Conservation (phyloP, 2,329 filamentous ascomycete genomes). For the Dothiorella sarmentorum region DNA sequence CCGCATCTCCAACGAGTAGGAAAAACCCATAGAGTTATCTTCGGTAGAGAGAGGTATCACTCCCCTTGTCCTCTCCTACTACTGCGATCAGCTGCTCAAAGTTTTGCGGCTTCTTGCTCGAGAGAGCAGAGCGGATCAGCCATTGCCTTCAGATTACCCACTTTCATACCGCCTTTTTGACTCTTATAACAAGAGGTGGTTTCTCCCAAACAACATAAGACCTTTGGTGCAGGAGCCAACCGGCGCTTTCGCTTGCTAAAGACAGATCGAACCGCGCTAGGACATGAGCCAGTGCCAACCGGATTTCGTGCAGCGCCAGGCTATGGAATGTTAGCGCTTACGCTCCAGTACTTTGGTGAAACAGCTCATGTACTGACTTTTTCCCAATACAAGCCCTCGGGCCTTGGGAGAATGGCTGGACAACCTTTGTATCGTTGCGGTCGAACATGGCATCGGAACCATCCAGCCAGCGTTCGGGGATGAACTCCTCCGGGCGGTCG, state of each 20-base stretch:
- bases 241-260: conserved; percentile 30
- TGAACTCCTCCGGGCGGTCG: conserved; percentile 26
- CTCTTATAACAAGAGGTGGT: conserved; percentile 27
- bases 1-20: too few species aligned
- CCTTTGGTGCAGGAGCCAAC: conserved; percentile 33
- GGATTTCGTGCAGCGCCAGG: conserved; percentile 40
- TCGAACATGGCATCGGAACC: conserved; percentile 24
- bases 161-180: conserved; percentile 20
- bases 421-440: conserved; percentile 23
- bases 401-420: conserved; percentile 27
- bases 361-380: conserved; percentile 27
- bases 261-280: background rate
- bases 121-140: too few species aligned
- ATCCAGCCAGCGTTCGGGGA: conserved; percentile 35
- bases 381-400: conserved; percentile 33
- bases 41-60: too few species aligned
- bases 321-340: conserved; percentile 23
- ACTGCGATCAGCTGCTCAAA: too few species aligned
- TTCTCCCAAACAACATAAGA: conserved; percentile 39
- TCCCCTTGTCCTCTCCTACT: too few species aligned
- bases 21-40: too few species aligned
- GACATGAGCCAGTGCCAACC: conserved; percentile 37
- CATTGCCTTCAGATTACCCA: too few species aligned
- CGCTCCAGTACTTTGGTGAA: too few species aligned
- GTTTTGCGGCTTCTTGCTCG: too few species aligned